Percentiles rank a stretch among this genome's conserved stretches.
These are phyloP conservation scores for Claviceps sp. DNA, from an alignment of 2,329 filamentous ascomycete genomes.

Conservation along the genomic window DNA sequence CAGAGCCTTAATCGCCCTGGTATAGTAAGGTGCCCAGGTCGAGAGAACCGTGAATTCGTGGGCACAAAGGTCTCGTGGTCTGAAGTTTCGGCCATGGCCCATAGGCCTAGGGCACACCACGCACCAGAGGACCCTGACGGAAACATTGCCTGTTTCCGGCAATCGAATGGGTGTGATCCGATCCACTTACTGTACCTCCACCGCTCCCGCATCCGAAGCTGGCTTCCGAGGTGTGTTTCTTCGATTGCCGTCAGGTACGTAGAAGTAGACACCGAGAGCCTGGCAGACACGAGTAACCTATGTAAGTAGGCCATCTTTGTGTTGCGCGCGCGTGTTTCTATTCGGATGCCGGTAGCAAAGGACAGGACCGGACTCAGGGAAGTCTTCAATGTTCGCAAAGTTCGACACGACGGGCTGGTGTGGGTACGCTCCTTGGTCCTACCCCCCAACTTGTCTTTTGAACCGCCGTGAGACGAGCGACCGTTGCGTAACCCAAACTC, in stretches of 20 bases:
- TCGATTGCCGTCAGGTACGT: not conserved
- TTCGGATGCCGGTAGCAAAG: too few species aligned
- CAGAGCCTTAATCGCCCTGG: not conserved
- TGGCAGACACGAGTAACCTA: not conserved
- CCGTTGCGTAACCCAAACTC: too few species aligned
- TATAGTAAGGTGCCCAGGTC: not conserved
- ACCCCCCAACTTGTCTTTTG: too few species aligned
- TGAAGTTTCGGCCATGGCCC: not conserved
- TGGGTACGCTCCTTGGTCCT: too few species aligned
- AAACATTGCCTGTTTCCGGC: conserved; percentile 1
- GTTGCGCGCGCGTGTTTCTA: too few species aligned
- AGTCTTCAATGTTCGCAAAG: too few species aligned
- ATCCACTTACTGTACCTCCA: not conserved
- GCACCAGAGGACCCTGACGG: not conserved
- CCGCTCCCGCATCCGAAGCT: not conserved
- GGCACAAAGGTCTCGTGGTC: not conserved
- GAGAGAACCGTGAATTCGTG: not conserved
- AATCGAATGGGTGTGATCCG: not conserved
- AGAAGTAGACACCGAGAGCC: not conserved
- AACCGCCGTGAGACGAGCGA: too few species aligned
- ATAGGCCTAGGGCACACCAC: not conserved
- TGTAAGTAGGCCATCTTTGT: too few species aligned
- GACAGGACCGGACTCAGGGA: too few species aligned
- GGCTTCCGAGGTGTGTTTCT: not conserved
- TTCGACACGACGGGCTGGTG: too few species aligned